Conservation (phyloP, 345 rosid species). For the Dovyalis caffra region DNA sequence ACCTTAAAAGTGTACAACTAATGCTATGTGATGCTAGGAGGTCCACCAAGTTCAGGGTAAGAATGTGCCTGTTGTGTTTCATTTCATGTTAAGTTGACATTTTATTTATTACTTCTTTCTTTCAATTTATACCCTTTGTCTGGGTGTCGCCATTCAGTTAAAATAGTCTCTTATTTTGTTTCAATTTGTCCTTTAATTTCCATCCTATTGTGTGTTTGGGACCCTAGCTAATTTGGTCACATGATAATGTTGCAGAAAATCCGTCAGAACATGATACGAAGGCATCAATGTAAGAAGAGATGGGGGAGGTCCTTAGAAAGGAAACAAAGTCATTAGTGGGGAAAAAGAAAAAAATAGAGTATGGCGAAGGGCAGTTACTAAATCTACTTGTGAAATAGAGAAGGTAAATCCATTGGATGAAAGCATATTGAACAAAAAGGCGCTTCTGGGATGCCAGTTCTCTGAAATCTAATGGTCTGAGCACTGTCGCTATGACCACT, state of each 20-base stretch:
- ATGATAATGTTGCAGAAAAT: slow-evolving; percentile 17
- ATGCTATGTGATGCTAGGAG: neutral
- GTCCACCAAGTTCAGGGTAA: slow-evolving; percentile 12
- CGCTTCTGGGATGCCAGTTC: neutral
- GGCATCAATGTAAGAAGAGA: slow-evolving; percentile 17
- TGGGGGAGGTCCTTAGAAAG: neutral
- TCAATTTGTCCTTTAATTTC: neutral
- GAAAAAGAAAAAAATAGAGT: neutral
- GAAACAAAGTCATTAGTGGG: neutral
- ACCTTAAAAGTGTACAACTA: neutral
- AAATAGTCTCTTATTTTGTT: neutral
- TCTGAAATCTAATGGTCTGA: neutral
- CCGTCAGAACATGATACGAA: slow-evolving; percentile 5
- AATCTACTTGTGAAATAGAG: neutral
- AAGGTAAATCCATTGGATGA: neutral
- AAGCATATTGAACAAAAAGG: neutral
- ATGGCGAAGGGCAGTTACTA: neutral
- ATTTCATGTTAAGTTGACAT: neutral
- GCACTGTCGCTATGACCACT: no score
- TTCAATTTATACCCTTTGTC: neutral
- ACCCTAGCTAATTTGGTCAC: neutral
- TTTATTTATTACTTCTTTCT: slow-evolving; percentile 1
- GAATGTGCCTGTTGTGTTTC: slow-evolving; percentile 4
- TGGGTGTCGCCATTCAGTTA: neutral
- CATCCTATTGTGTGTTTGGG: neutral